These are phyloP conservation scores for Populus simonii DNA, from an alignment of 345 rosid species.

Conservation along the genomic window DNA sequence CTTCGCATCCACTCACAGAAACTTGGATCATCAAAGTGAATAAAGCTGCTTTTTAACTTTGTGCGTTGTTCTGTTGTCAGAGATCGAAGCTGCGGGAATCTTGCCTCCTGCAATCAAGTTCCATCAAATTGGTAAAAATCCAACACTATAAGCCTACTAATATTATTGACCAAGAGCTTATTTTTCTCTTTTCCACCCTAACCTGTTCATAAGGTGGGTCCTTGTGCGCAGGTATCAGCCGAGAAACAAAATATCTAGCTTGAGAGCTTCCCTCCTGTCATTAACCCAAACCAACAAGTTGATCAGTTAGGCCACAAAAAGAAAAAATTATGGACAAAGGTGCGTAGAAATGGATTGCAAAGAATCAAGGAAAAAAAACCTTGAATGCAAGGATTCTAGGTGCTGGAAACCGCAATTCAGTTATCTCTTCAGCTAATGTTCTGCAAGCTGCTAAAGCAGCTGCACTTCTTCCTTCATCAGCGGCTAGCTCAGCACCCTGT, in stretches of 20 bases:
- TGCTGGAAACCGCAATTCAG: slow-evolving; percentile 91
- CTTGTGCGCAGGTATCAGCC: slow-evolving; percentile 95
- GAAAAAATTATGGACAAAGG: background rate
- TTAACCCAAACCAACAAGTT: slow-evolving; percentile 13
- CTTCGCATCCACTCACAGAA: slow-evolving; percentile 89
- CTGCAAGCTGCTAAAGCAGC: slow-evolving; percentile 92
- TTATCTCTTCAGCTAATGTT: slow-evolving; percentile 93
- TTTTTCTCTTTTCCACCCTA: background rate
- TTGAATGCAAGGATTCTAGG: slow-evolving; percentile 93
- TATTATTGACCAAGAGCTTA: background rate
- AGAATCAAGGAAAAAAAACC: slow-evolving; percentile 36
- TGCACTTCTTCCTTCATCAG: slow-evolving; percentile 80
- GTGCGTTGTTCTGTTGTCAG: slow-evolving; percentile 61
- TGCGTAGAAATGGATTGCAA: background rate
- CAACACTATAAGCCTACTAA: background rate
- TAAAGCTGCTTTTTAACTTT: slow-evolving; percentile 75
- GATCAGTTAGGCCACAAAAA: background rate
- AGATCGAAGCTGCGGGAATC: slow-evolving; percentile 76
- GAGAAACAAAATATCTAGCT: slow-evolving; percentile 87
- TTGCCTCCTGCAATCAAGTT: slow-evolving; percentile 65
- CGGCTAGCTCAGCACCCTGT: slow-evolving; percentile 92
- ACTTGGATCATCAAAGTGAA: slow-evolving; percentile 89
- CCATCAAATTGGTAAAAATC: background rate
- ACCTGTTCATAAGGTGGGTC: slow-evolving; percentile 99
- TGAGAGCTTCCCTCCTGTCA: slow-evolving; percentile 93